phyloP scores from a whole-genome alignment of 305 asterid genomes.

The Coffea humblotiana region DNA sequence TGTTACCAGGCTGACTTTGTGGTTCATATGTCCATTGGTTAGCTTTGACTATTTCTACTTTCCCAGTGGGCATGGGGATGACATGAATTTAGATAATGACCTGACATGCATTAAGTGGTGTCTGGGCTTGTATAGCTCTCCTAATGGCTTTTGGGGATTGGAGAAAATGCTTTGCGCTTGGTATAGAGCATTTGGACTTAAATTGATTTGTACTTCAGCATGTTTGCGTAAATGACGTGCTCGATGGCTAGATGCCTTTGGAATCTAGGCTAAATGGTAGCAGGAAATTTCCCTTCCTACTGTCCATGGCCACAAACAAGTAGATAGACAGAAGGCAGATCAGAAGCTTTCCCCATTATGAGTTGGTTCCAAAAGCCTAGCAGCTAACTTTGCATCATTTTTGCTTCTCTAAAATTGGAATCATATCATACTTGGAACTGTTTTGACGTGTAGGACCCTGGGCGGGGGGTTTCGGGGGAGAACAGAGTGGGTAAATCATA shows the following conservation, averaged over 20 bases:
- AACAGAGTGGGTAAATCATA: neutral
- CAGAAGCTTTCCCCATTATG: neutral
- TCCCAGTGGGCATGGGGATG: neutral
- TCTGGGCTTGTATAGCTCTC: neutral
- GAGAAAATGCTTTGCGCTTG: neutral
- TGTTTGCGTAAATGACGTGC: neutral
- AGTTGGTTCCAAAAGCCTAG: neutral
- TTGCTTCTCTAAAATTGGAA: neutral
- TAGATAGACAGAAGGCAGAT: neutral
- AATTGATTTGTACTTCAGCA: neutral
- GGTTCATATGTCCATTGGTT: neutral
- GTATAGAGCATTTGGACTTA: neutral
- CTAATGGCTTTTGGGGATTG: neutral
- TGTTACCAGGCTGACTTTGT: neutral
- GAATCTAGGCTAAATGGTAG: neutral
- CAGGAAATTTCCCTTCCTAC: neutral
- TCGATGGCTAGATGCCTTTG: neutral
- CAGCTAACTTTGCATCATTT: neutral
- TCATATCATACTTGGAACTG: neutral
- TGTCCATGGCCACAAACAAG: neutral
- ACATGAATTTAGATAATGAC: neutral
- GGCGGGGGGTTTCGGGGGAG: too few relatives aligned
- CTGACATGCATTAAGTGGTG: neutral
- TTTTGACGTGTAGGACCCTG: neutral
- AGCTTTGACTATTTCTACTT: neutral